Conservation (phyloP, 1,139 yeast genomes). For the Magnusiomyces paraingens region DNA sequence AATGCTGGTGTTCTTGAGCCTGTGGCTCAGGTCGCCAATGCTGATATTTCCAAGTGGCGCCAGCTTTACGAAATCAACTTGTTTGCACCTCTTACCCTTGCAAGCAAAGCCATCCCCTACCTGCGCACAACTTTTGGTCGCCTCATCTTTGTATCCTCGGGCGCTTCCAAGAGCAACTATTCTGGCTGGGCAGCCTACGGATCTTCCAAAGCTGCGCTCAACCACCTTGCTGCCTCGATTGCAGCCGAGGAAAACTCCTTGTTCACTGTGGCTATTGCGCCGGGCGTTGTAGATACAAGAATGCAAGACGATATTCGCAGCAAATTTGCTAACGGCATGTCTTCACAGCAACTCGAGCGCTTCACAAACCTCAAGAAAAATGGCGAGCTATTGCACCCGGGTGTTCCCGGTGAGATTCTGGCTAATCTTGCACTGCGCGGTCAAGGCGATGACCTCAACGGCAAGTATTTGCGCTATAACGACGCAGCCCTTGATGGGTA, state of each 20-base stretch:
- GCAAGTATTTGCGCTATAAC: constrained; percentile 56
- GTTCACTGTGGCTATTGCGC: constrained; percentile 66
- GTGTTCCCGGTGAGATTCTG: constrained; percentile 62
- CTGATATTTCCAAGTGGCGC: constrained; percentile 54
- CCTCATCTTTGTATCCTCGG: constrained; percentile 74
- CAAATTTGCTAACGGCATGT: constrained; percentile 42
- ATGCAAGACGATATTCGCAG: constrained; percentile 81
- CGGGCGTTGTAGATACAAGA: constrained; percentile 85
- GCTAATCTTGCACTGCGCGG: constrained; percentile 51
- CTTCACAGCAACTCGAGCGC: constrained; percentile 45
- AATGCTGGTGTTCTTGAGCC: constrained; percentile 91
- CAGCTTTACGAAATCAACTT: constrained; percentile 66
- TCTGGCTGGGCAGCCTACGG: constrained; percentile 89
- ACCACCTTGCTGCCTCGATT: constrained; percentile 61
- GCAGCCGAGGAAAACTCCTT: constrained; percentile 61
- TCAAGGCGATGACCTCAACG: constrained; percentile 49
- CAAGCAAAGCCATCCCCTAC: constrained; percentile 49
- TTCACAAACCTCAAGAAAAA: constrained; percentile 55
- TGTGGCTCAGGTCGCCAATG: constrained; percentile 49
- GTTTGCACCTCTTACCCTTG: constrained; percentile 65
- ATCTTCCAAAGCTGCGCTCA: constrained; percentile 80
- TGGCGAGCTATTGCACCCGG: constrained; percentile 54
- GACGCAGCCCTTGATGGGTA: constrained; percentile 34
- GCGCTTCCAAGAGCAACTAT: constrained; percentile 61
- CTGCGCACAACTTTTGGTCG: constrained; percentile 53